phyloP scores from a whole-genome alignment of 2,329 filamentous ascomycete species.

The Colletotrichum coccodes region DNA sequence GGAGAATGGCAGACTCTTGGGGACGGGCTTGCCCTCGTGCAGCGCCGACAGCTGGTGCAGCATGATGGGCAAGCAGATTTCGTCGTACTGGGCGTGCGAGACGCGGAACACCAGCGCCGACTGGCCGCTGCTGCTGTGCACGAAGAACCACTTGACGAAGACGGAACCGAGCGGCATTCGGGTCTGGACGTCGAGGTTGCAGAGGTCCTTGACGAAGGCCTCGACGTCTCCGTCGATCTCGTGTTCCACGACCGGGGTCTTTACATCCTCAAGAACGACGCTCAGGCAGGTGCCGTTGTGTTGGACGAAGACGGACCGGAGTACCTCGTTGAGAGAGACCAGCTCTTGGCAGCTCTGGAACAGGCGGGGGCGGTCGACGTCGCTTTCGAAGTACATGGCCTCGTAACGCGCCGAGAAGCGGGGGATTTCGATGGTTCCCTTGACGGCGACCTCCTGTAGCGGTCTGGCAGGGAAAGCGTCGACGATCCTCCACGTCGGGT shows the following conservation, averaged over 20 bases:
- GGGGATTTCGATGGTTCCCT: conserved; percentile 65
- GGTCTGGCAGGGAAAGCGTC: conserved; percentile 69
- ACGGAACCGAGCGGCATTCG: conserved; percentile 67
- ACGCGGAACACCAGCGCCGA: conserved; percentile 68
- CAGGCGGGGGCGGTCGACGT: conserved; percentile 59
- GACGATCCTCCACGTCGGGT: conserved; percentile 59
- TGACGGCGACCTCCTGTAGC: conserved; percentile 68
- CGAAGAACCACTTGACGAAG: conserved; percentile 69
- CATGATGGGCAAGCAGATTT: conserved; percentile 72
- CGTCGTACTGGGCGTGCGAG: conserved; percentile 77
- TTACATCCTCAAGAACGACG: conserved; percentile 66
- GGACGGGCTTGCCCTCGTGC: conserved; percentile 47
- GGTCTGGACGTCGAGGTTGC: conserved; percentile 64
- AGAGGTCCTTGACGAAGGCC: conserved; percentile 62
- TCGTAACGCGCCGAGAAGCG: conserved; percentile 73
- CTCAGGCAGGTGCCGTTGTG: conserved; percentile 61
- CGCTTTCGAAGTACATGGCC: conserved; percentile 68
- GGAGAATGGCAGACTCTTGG: conserved; percentile 54
- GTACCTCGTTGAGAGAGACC: conserved; percentile 69
- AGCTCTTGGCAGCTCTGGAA: conserved; percentile 63
- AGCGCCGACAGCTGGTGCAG: conserved; percentile 68
- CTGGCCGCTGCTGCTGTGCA: conserved; percentile 45
- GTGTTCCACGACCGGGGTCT: conserved; percentile 61
- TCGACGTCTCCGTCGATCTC: conserved; percentile 62
- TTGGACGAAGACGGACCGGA: conserved; percentile 73